A percentile compares a stretch with the other conserved stretches of the same genome.
These are phyloP conservation scores for Cyphellophora attinorum DNA, from an alignment of 2,329 filamentous ascomycete genomes.

Conservation along the genomic window DNA sequence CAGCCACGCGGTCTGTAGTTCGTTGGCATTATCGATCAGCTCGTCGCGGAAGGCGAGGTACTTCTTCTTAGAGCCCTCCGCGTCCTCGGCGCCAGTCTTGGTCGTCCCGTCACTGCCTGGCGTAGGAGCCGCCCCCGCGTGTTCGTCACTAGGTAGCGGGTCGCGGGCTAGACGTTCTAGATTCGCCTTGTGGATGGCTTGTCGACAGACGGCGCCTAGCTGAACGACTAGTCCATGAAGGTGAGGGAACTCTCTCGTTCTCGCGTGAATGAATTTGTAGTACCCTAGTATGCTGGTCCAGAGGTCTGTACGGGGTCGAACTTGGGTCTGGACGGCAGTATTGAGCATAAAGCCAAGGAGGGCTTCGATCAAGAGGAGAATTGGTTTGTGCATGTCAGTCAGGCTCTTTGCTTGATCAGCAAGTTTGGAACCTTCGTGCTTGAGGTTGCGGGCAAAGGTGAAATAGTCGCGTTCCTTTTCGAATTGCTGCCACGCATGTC, in stretches of 20 bases:
- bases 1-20: constrained; percentile 34
- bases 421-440: constrained; percentile 29
- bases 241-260: constrained; percentile 27
- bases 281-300: constrained; percentile 41
- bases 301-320: constrained; percentile 25
- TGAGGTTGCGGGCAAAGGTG: constrained; percentile 34
- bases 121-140: constrained; percentile 28
- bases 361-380: constrained; percentile 27
- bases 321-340: constrained; percentile 33
- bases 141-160: constrained; percentile 28
- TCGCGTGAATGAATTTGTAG: constrained; percentile 33
- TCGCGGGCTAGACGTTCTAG: constrained; percentile 33
- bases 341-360: constrained; percentile 39
- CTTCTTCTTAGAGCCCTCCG: constrained; percentile 28
- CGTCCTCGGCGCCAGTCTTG: constrained; percentile 19
- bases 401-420: constrained; percentile 4
- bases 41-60: constrained; percentile 30
- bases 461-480: constrained; percentile 33
- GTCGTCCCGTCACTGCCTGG: constrained; percentile 33
- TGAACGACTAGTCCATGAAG: constrained; percentile 35
- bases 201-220: constrained; percentile 37
- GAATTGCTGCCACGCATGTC: constrained; percentile 29
- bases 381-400: constrained; percentile 25
- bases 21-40: constrained; percentile 30
- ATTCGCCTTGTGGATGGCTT: constrained; percentile 34